Conservation (phyloP, 768 basidiomycete genomes). For the Lactifluus subvellereus region DNA sequence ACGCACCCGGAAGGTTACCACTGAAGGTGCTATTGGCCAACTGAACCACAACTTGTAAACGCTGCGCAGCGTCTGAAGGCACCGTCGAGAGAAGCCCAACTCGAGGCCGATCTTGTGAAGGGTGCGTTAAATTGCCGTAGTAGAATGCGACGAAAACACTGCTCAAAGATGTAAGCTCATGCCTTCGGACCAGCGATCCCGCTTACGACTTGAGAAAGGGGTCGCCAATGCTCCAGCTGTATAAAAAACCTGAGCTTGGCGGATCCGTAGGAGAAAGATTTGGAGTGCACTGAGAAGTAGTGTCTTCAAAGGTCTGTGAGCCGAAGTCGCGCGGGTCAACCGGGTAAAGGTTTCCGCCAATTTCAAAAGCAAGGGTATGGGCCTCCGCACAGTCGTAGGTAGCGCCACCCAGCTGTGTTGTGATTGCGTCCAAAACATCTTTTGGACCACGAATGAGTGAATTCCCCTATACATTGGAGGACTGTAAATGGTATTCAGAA, state of each 20-base stretch:
- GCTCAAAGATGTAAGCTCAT: constrained; percentile 5
- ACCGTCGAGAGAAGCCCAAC: constrained; percentile 72
- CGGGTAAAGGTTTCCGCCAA: constrained; percentile 63
- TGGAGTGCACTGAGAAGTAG: constrained; percentile 38
- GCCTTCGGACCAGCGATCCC: background rate
- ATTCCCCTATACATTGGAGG: constrained; percentile 49
- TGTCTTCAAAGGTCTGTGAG: constrained; percentile 33
- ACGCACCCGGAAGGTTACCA: constrained; percentile 32
- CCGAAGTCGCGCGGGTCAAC: constrained; percentile 73
- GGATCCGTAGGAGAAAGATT: constrained; percentile 61
- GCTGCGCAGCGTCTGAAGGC: constrained; percentile 44
- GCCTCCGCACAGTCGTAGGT: constrained; percentile 54
- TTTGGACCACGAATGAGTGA: constrained; percentile 70
- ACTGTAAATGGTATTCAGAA: background rate
- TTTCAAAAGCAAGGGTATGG: constrained; percentile 60
- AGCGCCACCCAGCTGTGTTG: constrained; percentile 34
- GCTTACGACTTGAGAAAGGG: constrained; percentile 71
- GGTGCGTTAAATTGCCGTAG: constrained; percentile 65
- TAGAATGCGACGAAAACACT: constrained; percentile 65
- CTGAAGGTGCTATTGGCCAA: constrained; percentile 29
- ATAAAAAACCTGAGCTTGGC: constrained; percentile 54
- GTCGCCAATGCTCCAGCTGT: constrained; percentile 72
- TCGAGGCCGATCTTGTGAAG: constrained; percentile 60
- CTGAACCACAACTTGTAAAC: constrained; percentile 33
- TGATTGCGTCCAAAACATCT: constrained; percentile 54